A percentile compares a stretch with the other conserved stretches of the same genome.
Conservation (phyloP, 139 green algal species). For the Coccomyxa sp. region DNA sequence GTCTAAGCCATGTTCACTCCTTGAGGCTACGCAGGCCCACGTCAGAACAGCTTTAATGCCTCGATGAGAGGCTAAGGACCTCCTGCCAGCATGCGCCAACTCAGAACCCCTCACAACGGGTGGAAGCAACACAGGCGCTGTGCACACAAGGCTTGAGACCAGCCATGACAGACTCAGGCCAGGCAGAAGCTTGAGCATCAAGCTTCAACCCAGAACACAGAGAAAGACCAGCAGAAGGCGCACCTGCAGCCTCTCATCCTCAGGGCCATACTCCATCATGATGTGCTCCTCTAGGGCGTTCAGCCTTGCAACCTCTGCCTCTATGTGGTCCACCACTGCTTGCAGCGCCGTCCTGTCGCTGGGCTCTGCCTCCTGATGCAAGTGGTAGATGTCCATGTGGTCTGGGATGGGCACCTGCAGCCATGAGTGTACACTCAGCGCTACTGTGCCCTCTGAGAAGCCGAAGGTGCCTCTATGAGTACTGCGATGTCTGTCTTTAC, state of each 20-base stretch:
- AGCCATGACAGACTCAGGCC: not conserved
- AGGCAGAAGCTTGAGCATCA: not conserved
- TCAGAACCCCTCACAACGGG: too few relatives aligned
- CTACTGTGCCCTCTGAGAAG: too few relatives aligned
- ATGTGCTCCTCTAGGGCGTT: conserved; percentile 52
- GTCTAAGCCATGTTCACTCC: too few relatives aligned
- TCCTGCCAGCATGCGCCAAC: too few relatives aligned
- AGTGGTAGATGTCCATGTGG: conserved; percentile 60
- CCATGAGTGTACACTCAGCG: too few relatives aligned
- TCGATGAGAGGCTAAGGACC: too few relatives aligned
- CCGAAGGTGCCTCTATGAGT: too few relatives aligned
- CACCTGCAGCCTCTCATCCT: conserved; percentile 46
- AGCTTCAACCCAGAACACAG: not conserved
- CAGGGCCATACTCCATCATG: conserved; percentile 42
- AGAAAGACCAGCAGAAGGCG: not conserved
- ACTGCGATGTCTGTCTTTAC: too few relatives aligned
- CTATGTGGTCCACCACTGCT: conserved; percentile 48
- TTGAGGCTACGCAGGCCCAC: too few relatives aligned
- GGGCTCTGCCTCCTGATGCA: conserved; percentile 45
- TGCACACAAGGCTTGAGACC: not conserved
- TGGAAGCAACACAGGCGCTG: too few relatives aligned
- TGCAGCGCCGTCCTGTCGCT: conserved; percentile 50
- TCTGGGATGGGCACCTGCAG: conserved; percentile 50
- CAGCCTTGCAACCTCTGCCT: conserved; percentile 26
- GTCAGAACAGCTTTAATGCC: too few relatives aligned